Evolutionary conservation across 345 rosid species (phyloP).

Genomic region (Syzygium jambos): DNA sequence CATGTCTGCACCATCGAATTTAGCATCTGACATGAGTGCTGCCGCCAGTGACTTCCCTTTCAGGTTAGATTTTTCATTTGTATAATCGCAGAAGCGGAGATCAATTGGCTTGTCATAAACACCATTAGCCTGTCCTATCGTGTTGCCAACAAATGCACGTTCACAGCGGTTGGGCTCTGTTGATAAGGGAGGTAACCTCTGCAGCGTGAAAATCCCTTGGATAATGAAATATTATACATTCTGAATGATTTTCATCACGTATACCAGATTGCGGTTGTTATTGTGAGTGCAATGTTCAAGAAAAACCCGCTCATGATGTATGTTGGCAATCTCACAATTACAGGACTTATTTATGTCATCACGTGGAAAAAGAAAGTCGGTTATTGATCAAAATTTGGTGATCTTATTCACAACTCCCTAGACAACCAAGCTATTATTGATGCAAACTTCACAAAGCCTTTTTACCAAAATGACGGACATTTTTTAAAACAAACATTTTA

Average conservation of each 20-base stretch:
- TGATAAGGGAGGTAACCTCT: constrained; percentile 95
- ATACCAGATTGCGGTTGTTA: neutral
- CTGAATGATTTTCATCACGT: neutral
- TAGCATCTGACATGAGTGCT: constrained; percentile 90
- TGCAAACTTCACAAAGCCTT: neutral
- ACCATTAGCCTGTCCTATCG: constrained; percentile 96
- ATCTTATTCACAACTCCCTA: neutral
- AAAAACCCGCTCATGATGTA: neutral
- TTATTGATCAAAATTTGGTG: neutral
- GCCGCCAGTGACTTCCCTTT: constrained; percentile 95
- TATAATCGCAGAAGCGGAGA: constrained; percentile 83
- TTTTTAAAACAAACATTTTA: neutral
- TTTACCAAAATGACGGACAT: neutral
- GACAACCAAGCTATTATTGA: neutral
- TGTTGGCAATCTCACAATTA: neutral
- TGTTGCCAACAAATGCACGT: constrained; percentile 86
- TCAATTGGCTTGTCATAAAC: constrained; percentile 95
- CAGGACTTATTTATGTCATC: neutral
- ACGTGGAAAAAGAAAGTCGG: neutral
- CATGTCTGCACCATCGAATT: constrained; percentile 98
- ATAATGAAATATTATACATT: neutral
- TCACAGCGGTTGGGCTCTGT: constrained; percentile 83
- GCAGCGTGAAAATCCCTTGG: constrained; percentile 11
- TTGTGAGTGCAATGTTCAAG: neutral
- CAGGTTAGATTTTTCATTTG: constrained; percentile 74